Evolutionary conservation across 805 yeast species (phyloP).

Genomic region (Diddensiella santjacobensis): DNA sequence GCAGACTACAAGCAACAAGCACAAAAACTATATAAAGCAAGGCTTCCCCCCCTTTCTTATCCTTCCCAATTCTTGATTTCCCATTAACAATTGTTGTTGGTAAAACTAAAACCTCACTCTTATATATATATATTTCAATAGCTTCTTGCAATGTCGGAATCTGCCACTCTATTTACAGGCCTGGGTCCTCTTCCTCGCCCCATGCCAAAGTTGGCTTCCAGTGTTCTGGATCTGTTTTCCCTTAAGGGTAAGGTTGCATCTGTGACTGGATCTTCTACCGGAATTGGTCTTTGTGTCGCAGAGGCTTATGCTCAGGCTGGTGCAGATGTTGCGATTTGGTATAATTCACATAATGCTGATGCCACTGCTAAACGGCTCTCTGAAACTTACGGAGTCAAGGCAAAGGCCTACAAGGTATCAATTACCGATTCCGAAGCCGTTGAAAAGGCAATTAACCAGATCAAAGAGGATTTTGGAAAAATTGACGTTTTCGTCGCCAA

Average conservation of each 20-base stretch:
- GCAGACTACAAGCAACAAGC: too few relatives aligned
- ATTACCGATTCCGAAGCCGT: conserved; percentile 50
- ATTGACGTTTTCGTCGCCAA: conserved; percentile 84
- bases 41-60: too few relatives aligned
- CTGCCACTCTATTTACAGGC: conserved; percentile 33
- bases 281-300: conserved; percentile 79
- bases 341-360: conserved; percentile 59
- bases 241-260: conserved; percentile 80
- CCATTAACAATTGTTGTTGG: too few relatives aligned
- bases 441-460: conserved; percentile 45
- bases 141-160: conserved; percentile 29
- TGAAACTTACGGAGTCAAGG: conserved; percentile 55
- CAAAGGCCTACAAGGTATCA: conserved; percentile 62
- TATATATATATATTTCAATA: too few relatives aligned
- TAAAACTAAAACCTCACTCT: too few relatives aligned
- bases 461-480: conserved; percentile 67
- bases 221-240: conserved; percentile 66
- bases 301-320: conserved; percentile 85
- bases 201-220: conserved; percentile 48
- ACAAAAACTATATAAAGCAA: too few relatives aligned
- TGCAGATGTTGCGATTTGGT: conserved; percentile 73
- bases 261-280: conserved; percentile 81
- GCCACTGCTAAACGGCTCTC: conserved; percentile 56
- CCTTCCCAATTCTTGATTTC: too few relatives aligned
- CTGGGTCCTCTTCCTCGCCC: conserved; percentile 47